Evolutionary conservation across 2,329 filamentous ascomycete genomes (phyloP), one percentile per base, ranked within the genome.

Genomic region (Fusarium chlamydosporum): DNA sequence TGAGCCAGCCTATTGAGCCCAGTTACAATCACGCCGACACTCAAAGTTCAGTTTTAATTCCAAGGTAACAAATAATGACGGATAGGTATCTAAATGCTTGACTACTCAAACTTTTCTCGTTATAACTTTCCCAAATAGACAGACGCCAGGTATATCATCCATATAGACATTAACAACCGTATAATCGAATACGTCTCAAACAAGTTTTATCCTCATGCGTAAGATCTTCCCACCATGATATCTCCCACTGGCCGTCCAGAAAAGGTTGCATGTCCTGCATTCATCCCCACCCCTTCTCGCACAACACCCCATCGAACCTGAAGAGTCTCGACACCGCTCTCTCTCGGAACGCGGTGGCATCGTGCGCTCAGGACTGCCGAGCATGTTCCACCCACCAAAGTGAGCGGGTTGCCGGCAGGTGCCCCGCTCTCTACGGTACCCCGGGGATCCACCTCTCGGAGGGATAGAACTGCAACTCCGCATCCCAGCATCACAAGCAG

Each of bases 281-380:
- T 74, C 61, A 77, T 76, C 13, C 78, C 81, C 3, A 74, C 67
- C 7, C 78, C 78, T 53, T 82, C 79, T 29, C 77, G 73, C 33
- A 85, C 79, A 33, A 84, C 82, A 4, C 84, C 84, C 82, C 83
- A 86, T 29, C 76, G 74, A 9, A 86, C 74, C 27, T 75, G 70
- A 68, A 76, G 56, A 65, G 74, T 59, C 77, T 80, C 81, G 56
- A 84, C 76, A 20, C 67, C 68, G 48, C 72, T 73, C 38, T 75
- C 75, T 10, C 71, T 72, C 18, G 74, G 68, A 31, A 72, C 67
- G 7, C 80, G 76, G 57, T 86, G 84, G 74, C 84, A 86, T 50
- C 81, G 75, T 26, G 84, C 80, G 72, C 81, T 82, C 65, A 87
- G 72, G n/a, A 85, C 84, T 10, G 84, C 85, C 62, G 82, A 85